phyloP scores from a whole-genome alignment of 2,329 filamentous ascomycete species.

The Aureobasidium sp. region DNA sequence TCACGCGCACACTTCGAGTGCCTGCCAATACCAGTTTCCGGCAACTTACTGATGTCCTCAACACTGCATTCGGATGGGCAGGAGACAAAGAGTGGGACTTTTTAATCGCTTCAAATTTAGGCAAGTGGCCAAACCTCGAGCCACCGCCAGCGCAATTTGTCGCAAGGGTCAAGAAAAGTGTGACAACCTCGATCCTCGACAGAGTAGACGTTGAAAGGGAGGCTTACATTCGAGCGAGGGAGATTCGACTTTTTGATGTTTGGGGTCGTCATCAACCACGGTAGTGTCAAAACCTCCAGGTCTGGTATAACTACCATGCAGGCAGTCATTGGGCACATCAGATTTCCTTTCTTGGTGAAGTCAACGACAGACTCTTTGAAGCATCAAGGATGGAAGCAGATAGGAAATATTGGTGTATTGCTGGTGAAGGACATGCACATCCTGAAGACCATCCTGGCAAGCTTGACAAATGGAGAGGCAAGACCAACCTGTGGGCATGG shows the following conservation, averaged over 20 bases:
- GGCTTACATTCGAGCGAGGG: background rate
- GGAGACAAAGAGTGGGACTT: background rate
- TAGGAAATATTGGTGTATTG: background rate
- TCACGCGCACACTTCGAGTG: background rate
- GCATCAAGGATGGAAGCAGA: background rate
- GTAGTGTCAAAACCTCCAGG: background rate
- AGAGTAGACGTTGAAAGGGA: too few relatives aligned
- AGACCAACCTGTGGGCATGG: background rate
- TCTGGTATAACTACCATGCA: background rate
- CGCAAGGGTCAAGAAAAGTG: background rate
- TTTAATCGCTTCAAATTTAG: background rate
- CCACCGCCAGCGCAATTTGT: background rate
- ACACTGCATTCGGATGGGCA: background rate
- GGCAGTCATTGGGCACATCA: background rate
- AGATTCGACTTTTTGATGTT: background rate
- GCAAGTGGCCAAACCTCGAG: background rate
- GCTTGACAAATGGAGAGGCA: background rate
- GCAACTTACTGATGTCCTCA: background rate
- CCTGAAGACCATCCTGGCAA: background rate
- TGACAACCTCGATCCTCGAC: too few relatives aligned
- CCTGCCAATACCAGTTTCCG: background rate
- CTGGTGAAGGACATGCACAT: background rate
- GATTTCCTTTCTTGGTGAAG: background rate
- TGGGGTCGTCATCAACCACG: background rate
- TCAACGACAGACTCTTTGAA: background rate